Conservation (phyloP, 768 basidiomycete genomes). For the Boletus reticuloceps region DNA sequence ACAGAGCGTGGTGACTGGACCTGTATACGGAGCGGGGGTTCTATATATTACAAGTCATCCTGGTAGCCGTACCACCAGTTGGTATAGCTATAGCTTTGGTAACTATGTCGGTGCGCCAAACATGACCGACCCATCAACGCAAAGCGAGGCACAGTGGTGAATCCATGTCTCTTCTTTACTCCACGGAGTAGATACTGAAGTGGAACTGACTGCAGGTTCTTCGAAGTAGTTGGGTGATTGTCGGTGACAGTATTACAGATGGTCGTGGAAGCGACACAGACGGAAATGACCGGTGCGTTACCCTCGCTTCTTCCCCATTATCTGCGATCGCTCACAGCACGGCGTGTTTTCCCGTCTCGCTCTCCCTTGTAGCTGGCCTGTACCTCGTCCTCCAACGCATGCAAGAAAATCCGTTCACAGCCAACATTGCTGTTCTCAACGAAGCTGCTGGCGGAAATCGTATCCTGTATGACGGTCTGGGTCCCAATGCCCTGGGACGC, state of each 20-base stretch:
- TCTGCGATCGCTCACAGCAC: neutral
- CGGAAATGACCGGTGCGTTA: neutral
- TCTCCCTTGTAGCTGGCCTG: neutral
- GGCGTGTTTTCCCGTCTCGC: neutral
- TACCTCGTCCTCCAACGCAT: constrained; percentile 1
- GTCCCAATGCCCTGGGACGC: neutral
- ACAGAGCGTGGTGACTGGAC: neutral
- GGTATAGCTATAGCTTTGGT: constrained; percentile 4
- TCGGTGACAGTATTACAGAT: constrained; percentile 7
- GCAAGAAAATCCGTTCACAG: neutral
- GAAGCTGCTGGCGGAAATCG: neutral
- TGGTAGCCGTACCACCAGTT: neutral
- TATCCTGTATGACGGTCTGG: neutral
- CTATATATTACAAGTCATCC: constrained; percentile 4
- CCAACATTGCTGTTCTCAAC: constrained; percentile 1
- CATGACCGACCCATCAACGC: constrained; percentile 13
- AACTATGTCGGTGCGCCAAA: constrained; percentile 1
- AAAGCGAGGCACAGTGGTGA: neutral
- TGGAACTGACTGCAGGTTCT: constrained; percentile 12
- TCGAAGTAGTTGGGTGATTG: neutral
- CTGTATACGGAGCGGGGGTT: constrained; percentile 1
- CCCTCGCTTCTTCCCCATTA: neutral
- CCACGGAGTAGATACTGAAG: neutral
- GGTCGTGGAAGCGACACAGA: constrained; percentile 1
- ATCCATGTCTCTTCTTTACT: neutral